A percentile compares a stretch with the other conserved stretches of the same genome.
Conservation (phyloP, 2,329 filamentous ascomycete species). For the Neonectria neomacrospora region DNA sequence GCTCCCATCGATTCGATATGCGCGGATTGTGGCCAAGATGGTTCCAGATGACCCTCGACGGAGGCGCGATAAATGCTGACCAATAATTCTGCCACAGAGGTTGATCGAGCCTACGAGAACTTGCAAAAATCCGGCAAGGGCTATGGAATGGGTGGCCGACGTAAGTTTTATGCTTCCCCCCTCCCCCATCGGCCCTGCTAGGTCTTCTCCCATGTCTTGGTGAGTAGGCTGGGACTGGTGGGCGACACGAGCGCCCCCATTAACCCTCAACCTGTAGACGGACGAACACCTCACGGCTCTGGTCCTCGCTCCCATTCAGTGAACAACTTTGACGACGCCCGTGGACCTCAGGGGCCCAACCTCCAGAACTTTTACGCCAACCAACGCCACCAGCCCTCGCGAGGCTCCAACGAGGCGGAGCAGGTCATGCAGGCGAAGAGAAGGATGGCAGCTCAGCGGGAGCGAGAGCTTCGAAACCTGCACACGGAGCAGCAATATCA, state of each 20-base stretch:
- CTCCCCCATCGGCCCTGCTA: slow-evolving; percentile 24
- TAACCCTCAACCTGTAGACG: slow-evolving; percentile 63
- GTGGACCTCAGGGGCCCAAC: slow-evolving; percentile 76
- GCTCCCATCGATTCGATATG: slow-evolving; percentile 4
- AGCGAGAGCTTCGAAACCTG: slow-evolving; percentile 99
- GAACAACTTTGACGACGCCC: slow-evolving; percentile 82
- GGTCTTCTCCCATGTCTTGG: slow-evolving; percentile 31
- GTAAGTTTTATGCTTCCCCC: slow-evolving; percentile 72
- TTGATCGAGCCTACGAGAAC: slow-evolving; percentile 95
- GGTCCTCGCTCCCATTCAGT: slow-evolving; percentile 83
- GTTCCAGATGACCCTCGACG: neutral
- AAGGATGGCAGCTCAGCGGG: slow-evolving; percentile 98
- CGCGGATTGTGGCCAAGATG: neutral
- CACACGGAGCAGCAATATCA: slow-evolving; percentile 99
- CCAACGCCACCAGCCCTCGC: slow-evolving; percentile 88
- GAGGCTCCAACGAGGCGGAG: slow-evolving; percentile 90
- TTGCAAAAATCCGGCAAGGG: slow-evolving; percentile 96
- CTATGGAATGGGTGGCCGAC: slow-evolving; percentile 77
- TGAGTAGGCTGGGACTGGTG: slow-evolving; percentile 35
- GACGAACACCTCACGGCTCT: slow-evolving; percentile 72
- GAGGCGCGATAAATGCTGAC: slow-evolving; percentile 41
- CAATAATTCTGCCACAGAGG: slow-evolving; percentile 69
- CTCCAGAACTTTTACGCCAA: slow-evolving; percentile 94
- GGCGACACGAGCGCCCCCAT: slow-evolving; percentile 30
- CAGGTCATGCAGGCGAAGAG: slow-evolving; percentile 99